Percentiles rank a stretch among this genome's conserved stretches.
phyloP scores from a whole-genome alignment of 139 green algal genomes.

The Picochlorum sp. region DNA sequence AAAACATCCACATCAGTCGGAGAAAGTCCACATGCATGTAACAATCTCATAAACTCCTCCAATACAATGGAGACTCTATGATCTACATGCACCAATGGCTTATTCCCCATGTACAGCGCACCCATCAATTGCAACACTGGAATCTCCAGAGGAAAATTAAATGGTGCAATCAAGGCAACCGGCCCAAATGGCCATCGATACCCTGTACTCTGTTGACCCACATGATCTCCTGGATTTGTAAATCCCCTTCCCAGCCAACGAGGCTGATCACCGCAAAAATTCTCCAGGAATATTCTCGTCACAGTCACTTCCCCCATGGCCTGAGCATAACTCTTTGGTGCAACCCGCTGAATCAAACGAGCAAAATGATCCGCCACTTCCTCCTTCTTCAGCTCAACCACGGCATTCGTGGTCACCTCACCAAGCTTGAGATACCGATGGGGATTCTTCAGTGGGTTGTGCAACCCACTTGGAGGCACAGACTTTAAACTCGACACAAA shows the following conservation, averaged over 20 bases:
- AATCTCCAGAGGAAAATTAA: slow-evolving; percentile 99
- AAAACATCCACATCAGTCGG: slow-evolving; percentile 77
- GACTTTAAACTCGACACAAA: slow-evolving; percentile 68
- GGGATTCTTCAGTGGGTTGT: slow-evolving; percentile 91
- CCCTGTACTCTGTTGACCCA: slow-evolving; percentile 73
- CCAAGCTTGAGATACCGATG: slow-evolving; percentile 87
- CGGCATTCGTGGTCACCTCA: slow-evolving; percentile 63
- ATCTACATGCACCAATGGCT: slow-evolving; percentile 85
- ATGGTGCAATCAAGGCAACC: slow-evolving; percentile 90
- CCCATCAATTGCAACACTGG: slow-evolving; percentile 95
- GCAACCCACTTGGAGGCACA: slow-evolving; percentile 76
- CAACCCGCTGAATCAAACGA: slow-evolving; percentile 79
- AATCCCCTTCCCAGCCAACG: slow-evolving; percentile 85
- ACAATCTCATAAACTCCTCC: slow-evolving; percentile 88
- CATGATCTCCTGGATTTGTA: slow-evolving; percentile 78
- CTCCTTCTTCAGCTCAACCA: slow-evolving; percentile 58
- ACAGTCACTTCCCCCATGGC: slow-evolving; percentile 77
- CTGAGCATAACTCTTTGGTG: slow-evolving; percentile 77
- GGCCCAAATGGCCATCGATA: slow-evolving; percentile 84
- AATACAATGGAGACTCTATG: slow-evolving; percentile 83
- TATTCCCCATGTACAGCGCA: slow-evolving; percentile 98
- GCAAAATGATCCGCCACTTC: slow-evolving; percentile 82
- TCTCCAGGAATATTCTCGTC: slow-evolving; percentile 88
- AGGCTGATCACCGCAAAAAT: slow-evolving; percentile 86
- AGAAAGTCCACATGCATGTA: slow-evolving; percentile 84